Evolutionary conservation across 106 monocot species (phyloP), one percentile per base, ranked within the genome.

Genomic region (Dendrobium chrysotoxum): DNA sequence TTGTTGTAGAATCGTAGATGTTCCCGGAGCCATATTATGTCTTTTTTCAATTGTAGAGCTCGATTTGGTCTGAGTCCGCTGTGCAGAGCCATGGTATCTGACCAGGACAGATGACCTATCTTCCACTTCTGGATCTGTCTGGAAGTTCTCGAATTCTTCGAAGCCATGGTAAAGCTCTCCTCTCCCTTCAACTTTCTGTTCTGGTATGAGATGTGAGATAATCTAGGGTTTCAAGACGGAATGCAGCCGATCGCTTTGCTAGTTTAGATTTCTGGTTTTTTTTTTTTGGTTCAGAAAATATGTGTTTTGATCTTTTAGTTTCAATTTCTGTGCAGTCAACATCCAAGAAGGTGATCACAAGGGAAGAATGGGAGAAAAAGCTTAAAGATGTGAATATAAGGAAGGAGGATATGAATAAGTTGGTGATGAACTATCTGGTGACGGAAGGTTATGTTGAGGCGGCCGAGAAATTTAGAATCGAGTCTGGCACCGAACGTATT

Each of bases 401-500:
- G 72, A 92, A 88, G 66, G 83, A 88, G 45, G 92, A 92, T 76
- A 84, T 89, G 89, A 88, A 89, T 72, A 87, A 81, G 82, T 86
- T 92, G 26, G 88, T 89, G 25, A 88, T 92, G 92, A 86, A 92
- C 75, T 89, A 87, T 35, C 87, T 92, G 42, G 84, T 89, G 18
- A 92, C 86, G 0, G 92, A 88, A 72, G 88, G 89, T 40, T 92
- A 86, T 75, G 84, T 86, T 2, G 87, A 88, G 53, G 88, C 92
- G 10, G 88, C 87, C 0, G 84, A 92, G 72, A 92, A 89, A 74
- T 92, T 92, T 77, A 82, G 77, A 8, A 41, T 77, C 28, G 92
- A 92, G 64, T 92, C 92, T 42, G 89, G 89, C 44, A 87, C 89
- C 18, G 84, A 92, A 81, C 86, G 88, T 92, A 92, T 89, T 75